Evolutionary conservation across 2,329 filamentous ascomycete genomes (phyloP), one percentile per base, ranked within the genome.

Genomic region (Sarocladiaceae sp.): DNA sequence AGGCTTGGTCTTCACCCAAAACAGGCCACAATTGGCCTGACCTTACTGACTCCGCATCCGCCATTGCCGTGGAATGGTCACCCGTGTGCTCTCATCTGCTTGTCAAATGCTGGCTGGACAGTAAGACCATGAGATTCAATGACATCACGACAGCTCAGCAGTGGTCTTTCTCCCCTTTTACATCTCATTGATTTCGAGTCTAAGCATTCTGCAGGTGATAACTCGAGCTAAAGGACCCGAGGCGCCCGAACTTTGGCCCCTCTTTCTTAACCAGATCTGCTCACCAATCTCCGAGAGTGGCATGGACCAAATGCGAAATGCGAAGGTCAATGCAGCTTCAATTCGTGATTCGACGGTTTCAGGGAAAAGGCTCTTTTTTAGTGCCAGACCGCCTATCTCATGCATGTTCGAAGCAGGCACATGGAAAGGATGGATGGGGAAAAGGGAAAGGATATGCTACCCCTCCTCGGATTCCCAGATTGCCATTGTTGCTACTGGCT

Each of bases 381-480:
- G 4, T 44, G n/a, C n/a, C 17, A 40, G 37, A 6, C 40, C 40
- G 13, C 8, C 37, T 6, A 44, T 25, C 40, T 44, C 13, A 44
- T 44, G 40, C 40, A 44, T 44, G 40, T 44, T 8, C 18, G 23
- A n/a, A n/a, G n/a, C n/a, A n/a, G 23, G 23, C 4, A 23, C 40
- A 7, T 15, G 15, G 11, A 8, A n/a, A 44, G 22, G 17, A 8
- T n/a, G 22, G 5, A 20, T 15, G 17, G 3, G 4, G 20, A n/a
- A 44, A 44, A 28, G 17, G 40, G 23, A 26, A 44, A 44, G 17
- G 40, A 44, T 44, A 40, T 40, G 37, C 17, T 26, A 44, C 22
- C 40, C 40, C 40, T 22, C 40, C 23, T 23, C n/a, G n/a, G n/a
- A n/a, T 23, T 44, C 23, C 13, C 11, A 4, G 8, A n/a, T 44